A percentile compares a stretch with the other conserved stretches of the same genome.
These are phyloP conservation scores for Oryza coarctata DNA, from an alignment of 176 grass and related monocot species.

Conservation along the genomic window DNA sequence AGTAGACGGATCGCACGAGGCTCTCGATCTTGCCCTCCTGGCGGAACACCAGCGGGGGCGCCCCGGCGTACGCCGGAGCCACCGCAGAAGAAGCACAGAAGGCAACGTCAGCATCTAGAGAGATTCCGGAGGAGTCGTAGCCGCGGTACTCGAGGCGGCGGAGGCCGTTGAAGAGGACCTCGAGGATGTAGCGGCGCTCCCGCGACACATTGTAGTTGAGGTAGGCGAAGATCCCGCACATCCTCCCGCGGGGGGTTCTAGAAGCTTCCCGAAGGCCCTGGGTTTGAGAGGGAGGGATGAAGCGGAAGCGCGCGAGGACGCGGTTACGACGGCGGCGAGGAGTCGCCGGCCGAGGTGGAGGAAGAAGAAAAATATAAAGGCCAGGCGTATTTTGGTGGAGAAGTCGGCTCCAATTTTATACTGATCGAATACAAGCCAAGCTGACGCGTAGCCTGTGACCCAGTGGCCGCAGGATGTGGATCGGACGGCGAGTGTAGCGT, in stretches of 20 bases:
- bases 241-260: neutral
- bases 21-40: conserved; percentile 98
- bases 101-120: conserved; percentile 44
- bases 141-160: conserved; percentile 83
- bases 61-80: conserved; percentile 25
- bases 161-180: conserved; percentile 84
- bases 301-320: neutral
- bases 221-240: conserved; percentile 67
- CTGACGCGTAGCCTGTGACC: neutral
- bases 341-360: neutral
- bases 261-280: neutral
- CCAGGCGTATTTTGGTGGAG: conserved; percentile 1
- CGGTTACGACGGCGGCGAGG: neutral
- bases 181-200: conserved; percentile 54
- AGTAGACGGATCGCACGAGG: conserved; percentile 88
- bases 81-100: neutral
- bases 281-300: neutral
- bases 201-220: conserved; percentile 70
- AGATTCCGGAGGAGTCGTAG: conserved; percentile 67
- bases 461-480: too few species aligned
- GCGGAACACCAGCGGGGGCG: conserved; percentile 77
- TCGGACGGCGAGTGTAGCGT: too few species aligned
- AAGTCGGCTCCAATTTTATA: neutral
- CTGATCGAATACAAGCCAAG: neutral
- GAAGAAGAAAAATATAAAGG: neutral